Base-by-base conservation (phyloP, 768 basidiomycete species). In the Tulasnella calospora region DNA sequence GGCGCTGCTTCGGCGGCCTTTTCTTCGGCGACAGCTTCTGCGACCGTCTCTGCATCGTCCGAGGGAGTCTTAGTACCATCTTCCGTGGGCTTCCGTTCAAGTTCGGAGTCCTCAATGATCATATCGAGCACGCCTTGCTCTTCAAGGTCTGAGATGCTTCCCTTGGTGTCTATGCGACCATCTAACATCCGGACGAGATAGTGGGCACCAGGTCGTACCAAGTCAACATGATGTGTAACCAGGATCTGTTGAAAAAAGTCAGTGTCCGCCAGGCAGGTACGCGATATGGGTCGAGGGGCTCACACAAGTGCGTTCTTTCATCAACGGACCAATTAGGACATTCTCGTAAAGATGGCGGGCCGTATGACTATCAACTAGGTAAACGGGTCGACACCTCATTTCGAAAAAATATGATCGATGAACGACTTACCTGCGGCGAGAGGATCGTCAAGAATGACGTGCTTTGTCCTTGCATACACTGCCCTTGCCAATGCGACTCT, bases 1-100 rank as follows among this genome's bases (percentile, higher is more conserved):
- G 90, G 85, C 0, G 92, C 91, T 80, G 90, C 92, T 36, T 71
- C 67, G n/a, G 38, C 30, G 13, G 77, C 41, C 84, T 91, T 94
- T 69, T 80, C 79, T 73, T 80, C 71, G 8, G 81, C 82, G 1
- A 84, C 82, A 72, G 83, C 82, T 1, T 82, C 81, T 15, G 81
- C 80, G 0, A 81, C 82, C 27, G 78, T 83, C 6, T 81, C 80
- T 7, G 80, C 82, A 30, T 80, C 83, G 27, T 83, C 83, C 19
- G 81, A 80, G 0, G 84, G 81, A 77, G 84, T 82, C 15, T 30
- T 38, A 30, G 40, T 78, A 21, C 77, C 77, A 51, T 46, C 55
- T 76, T 85, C 85, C 15, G 81, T 81, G 3, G 82, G 81, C 23
- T 85, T 81, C 2, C 69, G 81, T 23, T 84, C 82, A 0, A 61